Evolutionary conservation across 2,329 filamentous ascomycete species (phyloP).

Genomic region (Trichophyton verrucosum): DNA sequence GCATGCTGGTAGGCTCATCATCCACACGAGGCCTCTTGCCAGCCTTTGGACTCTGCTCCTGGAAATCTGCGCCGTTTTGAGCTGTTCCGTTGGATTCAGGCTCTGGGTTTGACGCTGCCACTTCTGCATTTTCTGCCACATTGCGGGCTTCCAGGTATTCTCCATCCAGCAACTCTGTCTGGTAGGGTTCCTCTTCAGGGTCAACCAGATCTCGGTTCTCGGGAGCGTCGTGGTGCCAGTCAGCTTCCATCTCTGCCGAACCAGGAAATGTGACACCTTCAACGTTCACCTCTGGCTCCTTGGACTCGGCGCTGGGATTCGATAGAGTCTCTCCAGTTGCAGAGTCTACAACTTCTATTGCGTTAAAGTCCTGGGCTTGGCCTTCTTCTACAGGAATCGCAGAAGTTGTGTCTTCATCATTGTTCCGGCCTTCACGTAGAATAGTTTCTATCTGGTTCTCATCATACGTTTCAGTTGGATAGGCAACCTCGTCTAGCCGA

Average conservation of each 20-base stretch:
- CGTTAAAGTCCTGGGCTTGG: neutral
- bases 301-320: neutral
- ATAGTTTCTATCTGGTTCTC: neutral
- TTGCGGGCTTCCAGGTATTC: constrained; percentile 16
- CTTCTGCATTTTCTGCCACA: constrained; percentile 20
- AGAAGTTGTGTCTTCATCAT: neutral
- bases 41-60: constrained; percentile 17
- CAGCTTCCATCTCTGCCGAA: neutral
- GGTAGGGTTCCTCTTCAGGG: neutral
- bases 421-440: neutral
- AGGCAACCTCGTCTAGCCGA: neutral
- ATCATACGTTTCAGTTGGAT: neutral
- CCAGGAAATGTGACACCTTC: neutral
- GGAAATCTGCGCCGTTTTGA: constrained; percentile 17
- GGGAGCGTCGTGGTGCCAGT: neutral
- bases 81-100: neutral
- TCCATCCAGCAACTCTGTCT: constrained; percentile 12
- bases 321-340: neutral
- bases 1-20: constrained; percentile 8
- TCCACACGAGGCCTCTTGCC: constrained; percentile 11
- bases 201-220: neutral
- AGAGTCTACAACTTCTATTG: neutral
- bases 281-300: neutral
- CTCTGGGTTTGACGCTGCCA: constrained; percentile 23
- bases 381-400: neutral